Base-by-base conservation (phyloP, 1,284 basidiomycete species). In the Pseudozyma pruni region DNA sequence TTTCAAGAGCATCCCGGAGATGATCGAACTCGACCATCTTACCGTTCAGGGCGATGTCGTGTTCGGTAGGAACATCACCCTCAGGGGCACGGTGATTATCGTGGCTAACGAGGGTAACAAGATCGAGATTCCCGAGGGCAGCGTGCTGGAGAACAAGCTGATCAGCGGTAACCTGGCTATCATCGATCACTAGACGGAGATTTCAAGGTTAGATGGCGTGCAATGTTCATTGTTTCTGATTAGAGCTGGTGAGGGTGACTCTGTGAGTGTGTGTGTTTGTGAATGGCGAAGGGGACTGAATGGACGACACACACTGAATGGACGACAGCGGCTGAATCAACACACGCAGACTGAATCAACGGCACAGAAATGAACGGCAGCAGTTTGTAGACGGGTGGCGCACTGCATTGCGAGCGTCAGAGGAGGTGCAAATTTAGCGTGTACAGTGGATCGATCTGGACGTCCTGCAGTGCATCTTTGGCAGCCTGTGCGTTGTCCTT, bases 21-120 rank as follows among this genome's bases (percentile, higher is more conserved):
- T 83, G 74, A 79, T 80, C 19, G 94, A 96, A 84, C 87, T 97
- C 56, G 95, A 98, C 85, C 94, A 98, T 84, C 86, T 98, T 81
- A 98, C 95, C 5, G 93, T 98, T 47, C 92, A 92, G 59, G 94
- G 94, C 31, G 94, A 98, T 83, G 94, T 98, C 13, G 90, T 90
- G 85, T 97, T 98, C 83, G 95, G 95, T 41, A 89, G 93, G 76
- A 92, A 93, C 82, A 91, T 97, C 50, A 92, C 90, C 5, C 76
- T 85, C 9, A 68, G 83, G 45, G 84, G 84, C 8, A 85, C 84
- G 4, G 84, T 85, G 46, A 85, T 85, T 40, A 75, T 92, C 67
- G 91, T 92, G 62, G 92, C 93, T 45, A 94, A 92, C 81, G 93
- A 97, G 84, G 94, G 94, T 40, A 91, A 93, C 84, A 88, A 91